Evolutionary conservation across 2,329 filamentous ascomycete genomes (phyloP).

Genomic region (Fusarium sp.): DNA sequence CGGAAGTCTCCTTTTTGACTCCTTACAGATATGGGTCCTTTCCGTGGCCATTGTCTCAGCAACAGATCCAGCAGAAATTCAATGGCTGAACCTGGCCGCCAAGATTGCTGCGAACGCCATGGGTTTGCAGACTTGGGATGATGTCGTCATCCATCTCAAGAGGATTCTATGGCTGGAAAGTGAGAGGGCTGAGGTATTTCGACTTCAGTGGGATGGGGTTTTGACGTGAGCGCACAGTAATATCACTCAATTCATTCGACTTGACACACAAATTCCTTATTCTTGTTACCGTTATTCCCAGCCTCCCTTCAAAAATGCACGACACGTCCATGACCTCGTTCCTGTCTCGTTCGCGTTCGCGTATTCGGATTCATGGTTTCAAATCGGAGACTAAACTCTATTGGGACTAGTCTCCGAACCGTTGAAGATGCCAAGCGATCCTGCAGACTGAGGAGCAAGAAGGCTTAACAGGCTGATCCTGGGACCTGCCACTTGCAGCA

Average conservation of each 20-base stretch:
- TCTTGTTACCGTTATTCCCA: neutral
- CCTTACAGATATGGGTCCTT: constrained; percentile 56
- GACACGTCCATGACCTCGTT: neutral
- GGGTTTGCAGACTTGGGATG: constrained; percentile 26
- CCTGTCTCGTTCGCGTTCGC: neutral
- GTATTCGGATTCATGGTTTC: constrained; percentile 29
- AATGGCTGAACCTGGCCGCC: constrained; percentile 48
- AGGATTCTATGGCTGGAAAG: constrained; percentile 36
- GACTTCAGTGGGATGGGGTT: constrained; percentile 28
- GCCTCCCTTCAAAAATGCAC: neutral
- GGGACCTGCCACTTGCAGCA: neutral
- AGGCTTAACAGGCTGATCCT: neutral
- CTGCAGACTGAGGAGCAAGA: neutral
- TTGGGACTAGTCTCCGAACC: constrained; percentile 37
- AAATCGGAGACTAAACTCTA: constrained; percentile 50
- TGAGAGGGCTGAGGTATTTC: constrained; percentile 22
- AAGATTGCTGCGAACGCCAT: constrained; percentile 7
- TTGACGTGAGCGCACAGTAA: constrained; percentile 8
- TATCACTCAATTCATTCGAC: neutral
- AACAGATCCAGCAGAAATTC: constrained; percentile 40
- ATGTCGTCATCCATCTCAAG: constrained; percentile 25
- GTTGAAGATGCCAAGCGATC: neutral
- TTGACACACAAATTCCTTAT: neutral
- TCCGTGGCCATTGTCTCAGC: constrained; percentile 55
- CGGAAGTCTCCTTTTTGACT: constrained; percentile 13